Evolutionary conservation across 2,329 filamentous ascomycete genomes (phyloP), one percentile per base, ranked within the genome.

Genomic region (Dactylellina haptotyla): DNA sequence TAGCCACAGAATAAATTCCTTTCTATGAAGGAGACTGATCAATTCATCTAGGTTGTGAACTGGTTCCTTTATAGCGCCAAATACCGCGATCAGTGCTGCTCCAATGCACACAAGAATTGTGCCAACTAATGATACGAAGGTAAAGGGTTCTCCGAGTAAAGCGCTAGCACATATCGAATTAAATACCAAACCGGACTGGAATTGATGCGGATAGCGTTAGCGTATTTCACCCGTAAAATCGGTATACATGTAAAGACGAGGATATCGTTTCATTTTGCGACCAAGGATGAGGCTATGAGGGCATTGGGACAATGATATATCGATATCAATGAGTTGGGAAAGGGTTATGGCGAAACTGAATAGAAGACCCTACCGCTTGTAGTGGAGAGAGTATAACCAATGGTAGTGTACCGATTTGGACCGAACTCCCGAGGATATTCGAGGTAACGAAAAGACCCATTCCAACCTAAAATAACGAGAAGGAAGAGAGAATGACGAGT

Each of bases 381-480:
- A 99, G 84, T 0, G 95, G 97, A 65, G 94, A 98, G 32, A 99
- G 87, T 4, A 99, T 93, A 18, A 95, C 95, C 20, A 99, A 85
- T 14, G 95, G 95, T 46, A 99, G 85, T 0, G 94, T 97, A 28
- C 95, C 97, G 80, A 99, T 98, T 82, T 99, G 95, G 70, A 99
- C 95, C 37, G 92, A 94, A 82, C 93, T 97, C 71, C 95, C 95
- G 63, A 98, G 85, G 64, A 99, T 86, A 80, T 99, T 99, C 75
- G 95, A 92, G 77, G 96, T 85, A 76, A 99, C 88, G 82, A 99
- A 99, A 88, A 99, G 95, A 80, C 89, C 88, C 93, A 99, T 98
- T 67, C 95, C 95, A 75, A 96, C 75, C 75, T 78, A 58, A 16
- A 41, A 48, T 25, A 45, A n/a, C n/a, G n/a, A n/a, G 16, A 32